A percentile compares a stretch with the other conserved stretches of the same genome.
phyloP scores from a whole-genome alignment of 768 basidiomycete genomes.

The Boletellus sp. region DNA sequence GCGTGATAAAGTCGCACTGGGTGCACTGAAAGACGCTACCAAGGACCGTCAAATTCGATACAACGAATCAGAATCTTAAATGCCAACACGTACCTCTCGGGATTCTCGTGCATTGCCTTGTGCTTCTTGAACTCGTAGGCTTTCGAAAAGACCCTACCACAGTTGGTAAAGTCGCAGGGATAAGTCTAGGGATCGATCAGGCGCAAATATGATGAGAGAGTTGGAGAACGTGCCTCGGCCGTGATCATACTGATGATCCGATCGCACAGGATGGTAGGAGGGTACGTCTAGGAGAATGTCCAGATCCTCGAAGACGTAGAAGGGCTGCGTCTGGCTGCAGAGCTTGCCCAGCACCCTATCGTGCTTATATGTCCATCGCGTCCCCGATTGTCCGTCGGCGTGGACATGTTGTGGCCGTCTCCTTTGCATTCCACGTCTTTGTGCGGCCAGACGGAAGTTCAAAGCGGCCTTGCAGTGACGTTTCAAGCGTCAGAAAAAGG shows the following conservation, averaged over 20 bases:
- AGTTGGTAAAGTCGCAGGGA: constrained; percentile 12
- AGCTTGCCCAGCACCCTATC: neutral
- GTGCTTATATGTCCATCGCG: neutral
- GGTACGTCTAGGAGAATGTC: constrained; percentile 12
- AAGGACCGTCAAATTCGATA: neutral
- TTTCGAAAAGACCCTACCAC: constrained; percentile 14
- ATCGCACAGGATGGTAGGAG: too few species aligned
- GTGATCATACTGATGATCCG: constrained; percentile 4
- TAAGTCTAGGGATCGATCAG: constrained; percentile 7
- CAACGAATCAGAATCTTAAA: neutral
- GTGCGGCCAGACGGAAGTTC: too few species aligned
- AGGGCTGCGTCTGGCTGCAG: neutral
- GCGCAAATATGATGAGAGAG: neutral
- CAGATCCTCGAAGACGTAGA: constrained; percentile 12
- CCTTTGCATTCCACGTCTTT: too few species aligned
- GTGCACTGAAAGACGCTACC: constrained; percentile 20
- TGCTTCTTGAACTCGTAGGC: constrained; percentile 23
- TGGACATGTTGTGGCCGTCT: constrained; percentile 1
- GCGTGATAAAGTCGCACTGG: constrained; percentile 15
- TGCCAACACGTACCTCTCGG: constrained; percentile 2
- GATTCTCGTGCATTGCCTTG: constrained; percentile 11
- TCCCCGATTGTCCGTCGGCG: neutral
- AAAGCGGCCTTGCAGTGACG: neutral
- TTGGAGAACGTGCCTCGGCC: constrained; percentile 4
- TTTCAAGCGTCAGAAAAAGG: neutral